These are phyloP conservation scores for Xylariaceae sp. DNA, from an alignment of 2,329 filamentous ascomycete genomes.

Conservation along the genomic window DNA sequence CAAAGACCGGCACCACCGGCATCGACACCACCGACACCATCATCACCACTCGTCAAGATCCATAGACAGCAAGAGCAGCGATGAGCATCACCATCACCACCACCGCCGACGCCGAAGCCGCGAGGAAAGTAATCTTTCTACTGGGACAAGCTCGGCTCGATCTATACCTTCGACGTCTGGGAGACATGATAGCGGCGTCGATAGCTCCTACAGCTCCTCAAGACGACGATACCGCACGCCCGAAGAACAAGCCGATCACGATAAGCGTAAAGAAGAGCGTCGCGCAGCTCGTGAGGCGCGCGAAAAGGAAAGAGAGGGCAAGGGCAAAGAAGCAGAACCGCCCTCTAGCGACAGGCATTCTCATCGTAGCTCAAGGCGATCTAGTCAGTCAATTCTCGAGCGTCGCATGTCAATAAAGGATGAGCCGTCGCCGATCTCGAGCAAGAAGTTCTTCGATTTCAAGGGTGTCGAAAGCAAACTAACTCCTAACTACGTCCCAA, in stretches of 20 bases:
- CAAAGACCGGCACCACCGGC: constrained; percentile 44
- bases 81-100: constrained; percentile 45
- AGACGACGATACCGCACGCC: constrained; percentile 48
- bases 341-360: constrained; percentile 37
- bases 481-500: constrained; percentile 27
- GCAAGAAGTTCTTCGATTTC: constrained; percentile 51
- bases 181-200: constrained; percentile 49
- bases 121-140: constrained; percentile 30
- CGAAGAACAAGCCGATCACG: constrained; percentile 56
- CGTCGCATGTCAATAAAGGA: constrained; percentile 35
- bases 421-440: constrained; percentile 35
- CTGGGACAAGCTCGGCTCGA: constrained; percentile 38
- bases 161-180: constrained; percentile 48
- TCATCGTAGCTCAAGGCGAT: constrained; percentile 49
- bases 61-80: constrained; percentile 30
- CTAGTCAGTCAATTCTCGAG: constrained; percentile 48
- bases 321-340: constrained; percentile 43
- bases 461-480: constrained; percentile 46
- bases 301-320: constrained; percentile 36
- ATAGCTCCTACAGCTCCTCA: constrained; percentile 44
- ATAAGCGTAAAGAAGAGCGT: constrained; percentile 56
- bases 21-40: constrained; percentile 45
- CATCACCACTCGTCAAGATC: constrained; percentile 35
- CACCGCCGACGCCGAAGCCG: constrained; percentile 41
- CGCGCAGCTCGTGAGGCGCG: constrained; percentile 40